A percentile compares a stretch with the other conserved stretches of the same genome.
Evolutionary conservation across 2,329 filamentous ascomycete genomes (phyloP).

Genomic region (Escovopsis sp.): DNA sequence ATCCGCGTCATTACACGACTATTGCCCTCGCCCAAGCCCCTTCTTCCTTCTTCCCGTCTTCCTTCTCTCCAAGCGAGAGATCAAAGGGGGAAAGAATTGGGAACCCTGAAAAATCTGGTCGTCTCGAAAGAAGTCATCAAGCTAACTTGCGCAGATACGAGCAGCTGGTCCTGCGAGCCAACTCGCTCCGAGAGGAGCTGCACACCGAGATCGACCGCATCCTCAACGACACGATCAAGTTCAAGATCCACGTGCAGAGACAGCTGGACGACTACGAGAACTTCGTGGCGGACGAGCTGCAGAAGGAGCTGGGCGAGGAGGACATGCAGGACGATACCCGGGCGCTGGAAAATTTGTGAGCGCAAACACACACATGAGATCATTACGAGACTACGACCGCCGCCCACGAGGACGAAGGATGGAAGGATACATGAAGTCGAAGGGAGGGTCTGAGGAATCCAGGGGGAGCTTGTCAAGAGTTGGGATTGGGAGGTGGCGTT

Average conservation of each 20-base stretch:
- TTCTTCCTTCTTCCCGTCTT: too few relatives aligned
- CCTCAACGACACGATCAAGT: conserved; percentile 93
- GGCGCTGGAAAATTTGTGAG: conserved; percentile 18
- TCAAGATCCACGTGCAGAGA: conserved; percentile 95
- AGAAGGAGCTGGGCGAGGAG: conserved; percentile 60
- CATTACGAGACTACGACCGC: too few relatives aligned
- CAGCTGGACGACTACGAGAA: conserved; percentile 85
- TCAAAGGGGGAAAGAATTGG: too few relatives aligned
- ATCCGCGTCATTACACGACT: neutral
- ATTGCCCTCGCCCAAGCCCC: too few relatives aligned
- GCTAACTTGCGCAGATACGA: conserved; percentile 51
- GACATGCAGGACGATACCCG: conserved; percentile 39
- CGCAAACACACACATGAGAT: too few relatives aligned
- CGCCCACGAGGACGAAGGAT: too few relatives aligned
- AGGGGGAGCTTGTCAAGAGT: too few relatives aligned
- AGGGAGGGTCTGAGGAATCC: too few relatives aligned
- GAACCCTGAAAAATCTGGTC: too few relatives aligned
- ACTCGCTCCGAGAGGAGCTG: conserved; percentile 82
- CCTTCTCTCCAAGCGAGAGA: too few relatives aligned
- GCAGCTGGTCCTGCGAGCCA: conserved; percentile 72
- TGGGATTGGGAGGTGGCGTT: too few relatives aligned
- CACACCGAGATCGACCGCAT: conserved; percentile 94
- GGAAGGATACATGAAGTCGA: neutral
- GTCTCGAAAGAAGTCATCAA: too few relatives aligned
- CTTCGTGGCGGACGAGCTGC: conserved; percentile 87